Percentiles rank a stretch among this genome's conserved stretches.
phyloP scores from a whole-genome alignment of 192 early-diverging fungal genomes.

The Chytriomyces sp. region DNA sequence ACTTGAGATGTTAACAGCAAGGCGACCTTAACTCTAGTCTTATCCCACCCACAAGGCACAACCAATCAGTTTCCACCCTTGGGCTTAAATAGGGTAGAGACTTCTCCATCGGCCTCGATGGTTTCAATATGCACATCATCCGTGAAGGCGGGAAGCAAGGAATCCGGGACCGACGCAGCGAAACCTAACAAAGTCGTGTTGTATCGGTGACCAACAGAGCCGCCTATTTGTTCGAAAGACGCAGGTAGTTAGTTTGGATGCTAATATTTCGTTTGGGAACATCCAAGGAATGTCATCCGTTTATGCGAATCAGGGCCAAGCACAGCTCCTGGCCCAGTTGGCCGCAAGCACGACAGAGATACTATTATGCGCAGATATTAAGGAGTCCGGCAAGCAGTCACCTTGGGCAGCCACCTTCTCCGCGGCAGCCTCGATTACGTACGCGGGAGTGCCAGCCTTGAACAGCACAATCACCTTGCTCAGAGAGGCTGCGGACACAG shows the following conservation, averaged over 20 bases:
- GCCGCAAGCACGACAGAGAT: background rate
- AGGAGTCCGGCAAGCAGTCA: too few relatives aligned
- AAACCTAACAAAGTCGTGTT: constrained; percentile 56
- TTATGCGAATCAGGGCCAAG: background rate
- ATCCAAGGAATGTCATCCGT: background rate
- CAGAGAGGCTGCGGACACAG: too few relatives aligned
- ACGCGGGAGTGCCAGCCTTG: constrained; percentile 49
- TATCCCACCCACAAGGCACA: background rate
- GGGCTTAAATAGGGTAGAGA: constrained; percentile 34
- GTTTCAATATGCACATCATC: constrained; percentile 46
- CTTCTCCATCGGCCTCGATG: constrained; percentile 63
- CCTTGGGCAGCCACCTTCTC: constrained; percentile 26
- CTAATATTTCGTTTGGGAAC: background rate
- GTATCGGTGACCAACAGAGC: constrained; percentile 55
- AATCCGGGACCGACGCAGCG: constrained; percentile 57
- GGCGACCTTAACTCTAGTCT: too few relatives aligned
- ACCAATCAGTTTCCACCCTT: background rate
- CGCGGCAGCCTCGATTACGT: constrained; percentile 44
- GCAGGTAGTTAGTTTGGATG: too few relatives aligned
- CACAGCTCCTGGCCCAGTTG: background rate
- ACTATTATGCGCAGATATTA: background rate
- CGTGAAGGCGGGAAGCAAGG: constrained; percentile 44
- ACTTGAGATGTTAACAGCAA: too few relatives aligned
- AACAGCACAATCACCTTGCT: constrained; percentile 57
- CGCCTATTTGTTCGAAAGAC: constrained; percentile 33